These are phyloP conservation scores for Metarhizium anisopliae DNA, from an alignment of 2,329 filamentous ascomycete genomes.

Conservation along the genomic window DNA sequence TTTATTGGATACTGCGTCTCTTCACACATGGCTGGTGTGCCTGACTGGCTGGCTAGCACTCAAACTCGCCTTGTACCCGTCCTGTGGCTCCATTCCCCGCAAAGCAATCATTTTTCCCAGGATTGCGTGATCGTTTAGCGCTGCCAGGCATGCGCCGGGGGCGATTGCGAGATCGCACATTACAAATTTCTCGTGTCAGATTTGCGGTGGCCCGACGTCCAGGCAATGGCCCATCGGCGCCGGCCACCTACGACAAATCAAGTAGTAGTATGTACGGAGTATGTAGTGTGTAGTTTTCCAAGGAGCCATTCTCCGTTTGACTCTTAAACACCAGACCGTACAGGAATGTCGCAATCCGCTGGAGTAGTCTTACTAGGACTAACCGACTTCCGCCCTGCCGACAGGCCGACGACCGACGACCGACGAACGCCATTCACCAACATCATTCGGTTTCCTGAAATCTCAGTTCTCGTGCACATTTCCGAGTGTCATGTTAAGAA, in stretches of 20 bases:
- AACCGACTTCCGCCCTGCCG: constrained; percentile 9
- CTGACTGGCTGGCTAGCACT: too few species aligned
- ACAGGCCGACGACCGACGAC: constrained; percentile 7
- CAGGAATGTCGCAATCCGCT: neutral
- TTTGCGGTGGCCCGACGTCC: constrained; percentile 7
- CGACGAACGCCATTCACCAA: neutral
- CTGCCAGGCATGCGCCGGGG: constrained; percentile 2
- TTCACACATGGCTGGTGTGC: neutral
- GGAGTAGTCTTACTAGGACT: neutral
- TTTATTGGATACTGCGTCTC: too few species aligned
- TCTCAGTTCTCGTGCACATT: neutral
- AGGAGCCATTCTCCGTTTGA: too few species aligned
- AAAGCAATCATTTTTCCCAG: constrained; percentile 14
- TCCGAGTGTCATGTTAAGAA: neutral
- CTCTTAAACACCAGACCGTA: neutral
- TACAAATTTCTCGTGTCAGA: constrained; percentile 14
- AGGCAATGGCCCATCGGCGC: neutral
- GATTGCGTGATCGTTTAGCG: constrained; percentile 28
- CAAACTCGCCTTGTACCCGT: too few species aligned
- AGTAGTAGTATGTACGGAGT: too few species aligned
- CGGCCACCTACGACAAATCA: too few species aligned
- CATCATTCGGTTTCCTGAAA: neutral
- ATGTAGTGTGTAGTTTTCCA: too few species aligned
- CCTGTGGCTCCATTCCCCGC: constrained; percentile 13
- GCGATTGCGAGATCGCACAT: constrained; percentile 15